Evolutionary conservation across 202 grass and related monocot genomes (phyloP).

Genomic region (Schoenoplectus triqueter): DNA sequence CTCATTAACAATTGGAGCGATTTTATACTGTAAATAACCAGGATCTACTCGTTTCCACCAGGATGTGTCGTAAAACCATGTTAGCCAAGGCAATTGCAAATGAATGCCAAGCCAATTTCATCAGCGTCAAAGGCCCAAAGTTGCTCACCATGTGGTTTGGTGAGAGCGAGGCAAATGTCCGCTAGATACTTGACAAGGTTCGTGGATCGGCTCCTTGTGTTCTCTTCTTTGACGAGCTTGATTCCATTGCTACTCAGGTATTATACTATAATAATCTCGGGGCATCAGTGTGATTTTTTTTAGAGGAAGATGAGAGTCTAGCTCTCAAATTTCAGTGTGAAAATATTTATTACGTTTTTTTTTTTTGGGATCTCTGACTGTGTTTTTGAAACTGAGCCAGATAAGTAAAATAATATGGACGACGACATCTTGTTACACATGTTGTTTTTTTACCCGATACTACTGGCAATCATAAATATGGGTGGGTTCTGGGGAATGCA

Average conservation of each 20-base stretch:
- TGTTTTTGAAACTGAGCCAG: background rate
- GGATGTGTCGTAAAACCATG: conserved; percentile 84
- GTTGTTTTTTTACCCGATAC: background rate
- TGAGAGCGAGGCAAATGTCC: conserved; percentile 93
- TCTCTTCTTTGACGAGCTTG: conserved; percentile 95
- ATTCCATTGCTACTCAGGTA: conserved; percentile 98
- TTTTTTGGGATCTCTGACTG: conserved; percentile 30
- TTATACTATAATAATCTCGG: background rate
- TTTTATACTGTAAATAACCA: too few relatives aligned
- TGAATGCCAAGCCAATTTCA: conserved; percentile 94
- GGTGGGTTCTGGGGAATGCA: background rate
- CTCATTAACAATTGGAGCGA: too few relatives aligned
- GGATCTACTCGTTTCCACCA: conserved; percentile 41
- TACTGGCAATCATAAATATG: background rate
- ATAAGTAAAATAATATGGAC: background rate
- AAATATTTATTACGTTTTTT: background rate
- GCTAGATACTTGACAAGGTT: conserved; percentile 88
- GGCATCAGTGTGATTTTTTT: background rate
- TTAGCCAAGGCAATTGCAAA: conserved; percentile 95
- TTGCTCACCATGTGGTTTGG: conserved; percentile 96
- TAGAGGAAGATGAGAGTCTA: too few relatives aligned
- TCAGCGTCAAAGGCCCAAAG: conserved; percentile 88
- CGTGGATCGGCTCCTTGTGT: conserved; percentile 84
- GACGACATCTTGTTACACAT: background rate
- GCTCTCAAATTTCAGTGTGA: background rate